Evolutionary conservation across 2,329 filamentous ascomycete genomes (phyloP), one percentile per base, ranked within the genome.

Genomic region (Orbilia blumenaviensis): DNA sequence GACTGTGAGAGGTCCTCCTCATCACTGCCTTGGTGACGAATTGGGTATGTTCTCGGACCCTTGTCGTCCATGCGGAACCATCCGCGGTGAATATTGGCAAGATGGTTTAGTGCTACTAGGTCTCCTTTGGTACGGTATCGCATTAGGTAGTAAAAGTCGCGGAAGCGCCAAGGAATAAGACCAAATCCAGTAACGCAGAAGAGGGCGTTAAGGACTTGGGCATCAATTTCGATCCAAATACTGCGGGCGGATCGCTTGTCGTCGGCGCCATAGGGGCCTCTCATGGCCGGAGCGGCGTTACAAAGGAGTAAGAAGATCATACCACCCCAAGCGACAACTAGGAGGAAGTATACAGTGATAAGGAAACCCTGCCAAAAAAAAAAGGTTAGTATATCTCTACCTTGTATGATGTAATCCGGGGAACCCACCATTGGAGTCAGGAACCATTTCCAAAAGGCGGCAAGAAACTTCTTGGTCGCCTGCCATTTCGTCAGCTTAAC

Each of bases 181-280:
- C 93, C 93, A 78, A 96, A 94, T 0, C 90, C 92, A 0, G 92
- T 94, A 5, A 96, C 89, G 82, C 92, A 95, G 86, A 96, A 96
- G 0, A 96, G 87, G 0, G 87, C 91, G 80, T 93, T 96, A 21
- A 94, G 84, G 72, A 96, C 91, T 81, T 96, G 93, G 0, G 90
- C 92, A 82, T 93, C 91, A 80, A 89, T 90, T 83, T 97, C 93
- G 78, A 97, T 88, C 93, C 93, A 96, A 74, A 89, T 89, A 18
- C 91, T 86, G n/a, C 92, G 88, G 1, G 92, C 89, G 0, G 91
- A 93, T 80, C 92, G 85, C 81, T 92, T 89, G 78, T 91, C 86
- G 81, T 92, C 86, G 84, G 92, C 94, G 36, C 84, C 84, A n/a
- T 75, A 75, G 0, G 87, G 89, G 79, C 86, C 84, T 82, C 84